These are phyloP conservation scores for Diaporthe helianthi DNA, from an alignment of 2,329 filamentous ascomycete species.

Conservation along the genomic window DNA sequence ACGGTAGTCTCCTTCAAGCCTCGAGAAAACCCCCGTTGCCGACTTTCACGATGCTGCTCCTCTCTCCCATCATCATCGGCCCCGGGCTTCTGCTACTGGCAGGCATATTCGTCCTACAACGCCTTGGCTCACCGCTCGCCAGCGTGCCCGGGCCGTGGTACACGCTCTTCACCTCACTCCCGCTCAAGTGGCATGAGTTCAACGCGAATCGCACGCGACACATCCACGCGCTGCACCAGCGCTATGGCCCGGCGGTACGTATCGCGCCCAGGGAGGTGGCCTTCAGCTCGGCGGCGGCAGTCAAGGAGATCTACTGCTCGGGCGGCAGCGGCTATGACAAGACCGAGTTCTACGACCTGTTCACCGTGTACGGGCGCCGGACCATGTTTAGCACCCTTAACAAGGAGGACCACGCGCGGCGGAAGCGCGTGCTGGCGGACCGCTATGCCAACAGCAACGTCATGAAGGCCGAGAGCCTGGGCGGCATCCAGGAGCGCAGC, in stretches of 20 bases:
- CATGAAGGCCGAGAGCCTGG: slow-evolving; percentile 60
- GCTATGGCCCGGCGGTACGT: slow-evolving; percentile 64
- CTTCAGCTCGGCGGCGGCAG: slow-evolving; percentile 61
- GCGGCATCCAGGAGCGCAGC: slow-evolving; percentile 65
- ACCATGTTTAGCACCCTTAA: slow-evolving; percentile 67
- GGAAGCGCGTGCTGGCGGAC: slow-evolving; percentile 69
- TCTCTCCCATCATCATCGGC: slow-evolving; percentile 35
- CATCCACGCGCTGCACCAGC: slow-evolving; percentile 60
- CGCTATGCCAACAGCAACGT: slow-evolving; percentile 74
- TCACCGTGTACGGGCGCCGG: slow-evolving; percentile 62
- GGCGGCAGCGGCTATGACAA: slow-evolving; percentile 70
- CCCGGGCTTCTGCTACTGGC: slow-evolving; percentile 28
- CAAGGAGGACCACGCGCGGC: slow-evolving; percentile 67
- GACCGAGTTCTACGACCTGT: slow-evolving; percentile 69
- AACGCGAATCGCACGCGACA: slow-evolving; percentile 59
- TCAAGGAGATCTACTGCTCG: slow-evolving; percentile 69
- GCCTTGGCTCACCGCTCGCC: slow-evolving; percentile 47
- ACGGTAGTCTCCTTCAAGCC: background rate
- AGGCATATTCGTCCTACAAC: slow-evolving; percentile 34
- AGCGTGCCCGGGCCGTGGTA: slow-evolving; percentile 56
- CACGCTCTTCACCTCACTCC: slow-evolving; percentile 57
- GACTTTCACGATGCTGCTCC: slow-evolving; percentile 35
- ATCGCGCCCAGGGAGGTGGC: slow-evolving; percentile 65
- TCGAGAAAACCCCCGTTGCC: background rate
- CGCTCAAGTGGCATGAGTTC: slow-evolving; percentile 65